These are phyloP conservation scores for Aureobasidium sp. DNA, from an alignment of 2,329 filamentous ascomycete species.

Conservation along the genomic window DNA sequence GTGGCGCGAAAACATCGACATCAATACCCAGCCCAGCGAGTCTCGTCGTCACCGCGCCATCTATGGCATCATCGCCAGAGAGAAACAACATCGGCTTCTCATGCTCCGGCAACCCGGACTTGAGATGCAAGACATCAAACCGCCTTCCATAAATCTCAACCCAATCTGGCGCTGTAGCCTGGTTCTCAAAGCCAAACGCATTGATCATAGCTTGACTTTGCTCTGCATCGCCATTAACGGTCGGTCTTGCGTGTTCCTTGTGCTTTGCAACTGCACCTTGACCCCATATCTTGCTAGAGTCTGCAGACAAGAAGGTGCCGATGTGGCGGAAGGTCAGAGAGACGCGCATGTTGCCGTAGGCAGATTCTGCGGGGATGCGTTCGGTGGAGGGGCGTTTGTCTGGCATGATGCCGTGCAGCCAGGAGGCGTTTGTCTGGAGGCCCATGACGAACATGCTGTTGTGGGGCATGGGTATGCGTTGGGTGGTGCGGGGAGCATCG, in stretches of 20 bases:
- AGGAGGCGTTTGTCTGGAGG: constrained; percentile 70
- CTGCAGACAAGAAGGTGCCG: constrained; percentile 68
- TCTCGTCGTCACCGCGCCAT: constrained; percentile 29
- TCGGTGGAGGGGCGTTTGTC: constrained; percentile 68
- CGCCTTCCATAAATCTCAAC: constrained; percentile 65
- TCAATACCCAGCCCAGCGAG: constrained; percentile 25
- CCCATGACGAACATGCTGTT: constrained; percentile 85
- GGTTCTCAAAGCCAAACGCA: constrained; percentile 83
- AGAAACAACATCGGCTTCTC: constrained; percentile 35
- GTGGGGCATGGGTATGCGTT: constrained; percentile 71
- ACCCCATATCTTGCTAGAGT: constrained; percentile 73
- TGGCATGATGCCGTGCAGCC: constrained; percentile 85
- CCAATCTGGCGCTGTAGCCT: constrained; percentile 65
- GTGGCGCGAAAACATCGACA: background rate
- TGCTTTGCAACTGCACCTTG: constrained; percentile 74
- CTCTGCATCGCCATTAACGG: constrained; percentile 62
- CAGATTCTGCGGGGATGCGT: constrained; percentile 63
- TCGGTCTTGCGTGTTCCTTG: constrained; percentile 50
- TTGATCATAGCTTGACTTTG: constrained; percentile 63
- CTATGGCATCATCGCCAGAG: constrained; percentile 27
- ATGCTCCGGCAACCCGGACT: constrained; percentile 24
- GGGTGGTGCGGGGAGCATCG: constrained; percentile 45
- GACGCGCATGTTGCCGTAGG: constrained; percentile 70
- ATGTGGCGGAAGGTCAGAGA: constrained; percentile 88
- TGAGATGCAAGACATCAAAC: constrained; percentile 71